These are phyloP conservation scores for Brassica nigra DNA, from an alignment of 345 rosid species.

Conservation along the genomic window DNA sequence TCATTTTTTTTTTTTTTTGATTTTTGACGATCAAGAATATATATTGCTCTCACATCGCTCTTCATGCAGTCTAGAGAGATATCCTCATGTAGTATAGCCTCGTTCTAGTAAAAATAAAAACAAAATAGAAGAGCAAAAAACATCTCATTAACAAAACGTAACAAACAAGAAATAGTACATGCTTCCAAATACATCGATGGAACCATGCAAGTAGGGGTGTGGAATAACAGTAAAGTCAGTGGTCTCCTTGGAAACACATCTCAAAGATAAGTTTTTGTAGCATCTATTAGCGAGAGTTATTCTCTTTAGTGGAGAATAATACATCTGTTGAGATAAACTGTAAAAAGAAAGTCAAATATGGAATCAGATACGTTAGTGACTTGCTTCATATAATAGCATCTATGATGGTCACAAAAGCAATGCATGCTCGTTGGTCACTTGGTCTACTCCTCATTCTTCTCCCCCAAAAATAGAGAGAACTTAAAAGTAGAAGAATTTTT, in stretches of 20 bases:
- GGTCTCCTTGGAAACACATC: constrained; percentile 19
- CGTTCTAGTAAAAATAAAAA: neutral
- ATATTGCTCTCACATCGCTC: neutral
- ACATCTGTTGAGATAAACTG: constrained; percentile 18
- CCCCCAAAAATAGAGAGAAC: constrained; percentile 28
- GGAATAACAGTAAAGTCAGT: neutral
- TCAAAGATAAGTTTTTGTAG: constrained; percentile 8
- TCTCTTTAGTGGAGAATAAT: constrained; percentile 31
- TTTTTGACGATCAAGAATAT: neutral
- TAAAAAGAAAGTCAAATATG: constrained; percentile 14
- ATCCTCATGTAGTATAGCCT: neutral
- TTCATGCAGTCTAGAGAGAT: neutral
- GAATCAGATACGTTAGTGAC: constrained; percentile 36
- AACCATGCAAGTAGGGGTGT: neutral
- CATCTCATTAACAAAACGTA: neutral
- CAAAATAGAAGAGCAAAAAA: neutral
- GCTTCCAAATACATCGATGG: neutral
- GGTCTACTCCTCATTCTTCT: constrained; percentile 33
- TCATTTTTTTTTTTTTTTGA: neutral
- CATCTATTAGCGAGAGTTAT: constrained; percentile 19
- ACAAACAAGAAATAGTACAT: neutral
- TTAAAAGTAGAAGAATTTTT: neutral
- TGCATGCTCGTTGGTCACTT: constrained; percentile 25
- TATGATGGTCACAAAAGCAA: constrained; percentile 23
- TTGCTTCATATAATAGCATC: neutral